These are phyloP conservation scores for Capsicum baccatum DNA, from an alignment of 257 asterid genomes.

Conservation along the genomic window DNA sequence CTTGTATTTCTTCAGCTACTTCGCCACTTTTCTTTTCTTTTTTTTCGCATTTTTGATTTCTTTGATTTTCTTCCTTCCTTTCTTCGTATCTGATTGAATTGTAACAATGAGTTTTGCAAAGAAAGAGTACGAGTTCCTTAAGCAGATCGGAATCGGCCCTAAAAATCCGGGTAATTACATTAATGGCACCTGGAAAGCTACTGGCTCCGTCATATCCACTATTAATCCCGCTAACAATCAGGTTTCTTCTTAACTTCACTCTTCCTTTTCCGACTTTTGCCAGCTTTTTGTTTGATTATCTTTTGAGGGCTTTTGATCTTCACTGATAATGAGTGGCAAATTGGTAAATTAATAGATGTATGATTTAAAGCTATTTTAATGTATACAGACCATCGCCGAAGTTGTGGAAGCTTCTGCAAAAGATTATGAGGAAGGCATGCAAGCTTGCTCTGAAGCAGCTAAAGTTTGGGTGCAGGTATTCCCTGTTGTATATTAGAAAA, in stretches of 20 bases:
- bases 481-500: no score
- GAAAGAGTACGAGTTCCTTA: constrained; percentile 75
- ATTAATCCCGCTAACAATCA: constrained; percentile 71
- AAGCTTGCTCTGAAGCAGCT: constrained; percentile 74
- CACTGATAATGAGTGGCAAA: background rate
- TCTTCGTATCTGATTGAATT: no score
- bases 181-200: constrained; percentile 85
- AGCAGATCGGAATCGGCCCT: constrained; percentile 82
- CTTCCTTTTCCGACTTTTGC: background rate
- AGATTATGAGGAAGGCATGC: constrained; percentile 91
- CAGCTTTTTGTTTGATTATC: background rate
- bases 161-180: constrained; percentile 67
- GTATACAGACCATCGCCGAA: constrained; percentile 74
- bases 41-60: no score
- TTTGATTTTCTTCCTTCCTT: no score
- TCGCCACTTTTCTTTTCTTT: background rate
- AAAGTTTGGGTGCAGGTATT: constrained; percentile 94
- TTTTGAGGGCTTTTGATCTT: background rate
- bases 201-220: constrained; percentile 66
- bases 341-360: background rate
- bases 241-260: background rate
- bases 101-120: constrained; percentile 54
- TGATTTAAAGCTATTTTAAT: constrained; percentile 16
- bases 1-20: background rate
- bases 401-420: constrained; percentile 73